phyloP scores from a whole-genome alignment of 2,329 filamentous ascomycete species.

The Cyanodermella asteris region DNA sequence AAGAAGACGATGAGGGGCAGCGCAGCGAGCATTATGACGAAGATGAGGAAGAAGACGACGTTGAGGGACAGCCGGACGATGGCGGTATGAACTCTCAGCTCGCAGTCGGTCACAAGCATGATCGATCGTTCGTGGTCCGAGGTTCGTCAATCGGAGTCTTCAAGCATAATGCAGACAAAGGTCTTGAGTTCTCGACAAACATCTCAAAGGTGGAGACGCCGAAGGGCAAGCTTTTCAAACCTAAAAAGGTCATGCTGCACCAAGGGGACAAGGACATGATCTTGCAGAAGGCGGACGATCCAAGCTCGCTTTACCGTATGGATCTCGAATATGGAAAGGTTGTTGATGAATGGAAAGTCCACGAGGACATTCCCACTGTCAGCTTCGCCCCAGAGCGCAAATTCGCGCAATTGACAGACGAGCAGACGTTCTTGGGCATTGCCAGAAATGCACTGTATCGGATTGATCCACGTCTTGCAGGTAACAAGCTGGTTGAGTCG shows the following conservation, averaged over 20 bases:
- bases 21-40: constrained; percentile 53
- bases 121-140: constrained; percentile 88
- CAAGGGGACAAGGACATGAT: constrained; percentile 79
- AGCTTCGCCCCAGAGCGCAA: constrained; percentile 92
- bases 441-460: constrained; percentile 86
- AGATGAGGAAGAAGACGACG: constrained; percentile 62
- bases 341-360: constrained; percentile 95
- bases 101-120: constrained; percentile 90
- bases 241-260: constrained; percentile 92
- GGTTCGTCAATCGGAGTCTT: constrained; percentile 98
- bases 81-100: constrained; percentile 81
- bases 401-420: constrained; percentile 89
- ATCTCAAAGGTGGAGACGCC: constrained; percentile 91
- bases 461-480: constrained; percentile 72
- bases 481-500: constrained; percentile 42
- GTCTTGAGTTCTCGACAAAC: constrained; percentile 86
- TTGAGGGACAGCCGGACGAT: constrained; percentile 43
- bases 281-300: constrained; percentile 59
- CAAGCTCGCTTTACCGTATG: constrained; percentile 89
- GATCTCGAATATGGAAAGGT: constrained; percentile 95
- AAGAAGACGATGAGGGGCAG: constrained; percentile 39
- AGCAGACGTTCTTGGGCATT: constrained; percentile 85
- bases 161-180: constrained; percentile 83
- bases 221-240: constrained; percentile 67
- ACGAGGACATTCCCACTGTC: constrained; percentile 82